Base-by-base conservation (phyloP, 441 rosid species). In the Breynia disticha region DNA sequence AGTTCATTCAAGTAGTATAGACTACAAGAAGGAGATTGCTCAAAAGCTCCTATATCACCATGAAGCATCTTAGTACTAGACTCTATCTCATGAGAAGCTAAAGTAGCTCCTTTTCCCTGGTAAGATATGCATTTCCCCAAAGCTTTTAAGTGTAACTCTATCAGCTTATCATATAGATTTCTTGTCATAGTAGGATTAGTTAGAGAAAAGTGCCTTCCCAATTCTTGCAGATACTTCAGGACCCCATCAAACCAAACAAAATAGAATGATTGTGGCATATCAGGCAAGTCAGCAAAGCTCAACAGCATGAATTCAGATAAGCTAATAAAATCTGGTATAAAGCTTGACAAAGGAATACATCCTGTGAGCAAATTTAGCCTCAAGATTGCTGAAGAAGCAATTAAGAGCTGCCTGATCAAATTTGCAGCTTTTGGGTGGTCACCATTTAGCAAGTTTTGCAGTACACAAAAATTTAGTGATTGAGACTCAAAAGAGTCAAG, bases 191-290 rank as follows among this genome's bases (percentile, higher is more conserved):
- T 44, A 50, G 81, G 80, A 70, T 78, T 67, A 20, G 72, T 66
- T 32, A 54, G 59, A 51, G 79, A 76, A 59, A 86, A 72, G 64
- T 71, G 79, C 59, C 70, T 71, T 66, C 83, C 96, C 52, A 89
- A 56, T 69, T 86, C 93, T 78, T 89, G 90, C 64, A 87, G 67
- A 78, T 69, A 79, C 72, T 72, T 80, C 61, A 82, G 78, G 64
- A 77, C 77, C 68, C 97, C 97, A 67, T 89, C 96, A 62, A 89
- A 72, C 87, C 88, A 89, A 61, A 86, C 66, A 62, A 84, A 74
- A 20, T 82, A 67, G 59, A 76, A 74, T 41, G 84, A 68, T 16
- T 66, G 66, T 15, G 75, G 83, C 59, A 62, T 67, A 76, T 73
- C 76, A 57, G 13, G 55, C 54, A 57, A 55, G 62, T 73, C 79